Evolutionary conservation across 345 rosid species (phyloP), one percentile per base, ranked within the genome.

Genomic region (Bruguiera sexangula): DNA sequence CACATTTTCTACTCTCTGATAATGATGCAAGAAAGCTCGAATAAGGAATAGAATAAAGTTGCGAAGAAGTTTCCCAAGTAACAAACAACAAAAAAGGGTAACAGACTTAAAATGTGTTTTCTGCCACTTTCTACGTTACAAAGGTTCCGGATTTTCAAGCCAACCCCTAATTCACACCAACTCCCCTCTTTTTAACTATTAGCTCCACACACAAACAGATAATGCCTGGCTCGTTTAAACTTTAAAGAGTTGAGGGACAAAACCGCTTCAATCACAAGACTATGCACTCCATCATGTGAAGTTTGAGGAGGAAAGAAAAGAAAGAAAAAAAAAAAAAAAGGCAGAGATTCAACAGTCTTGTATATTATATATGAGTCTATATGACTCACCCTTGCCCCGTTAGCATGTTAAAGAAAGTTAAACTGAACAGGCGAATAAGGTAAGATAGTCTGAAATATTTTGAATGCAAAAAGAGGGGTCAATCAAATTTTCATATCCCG

Each of bases 61-160:
- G 32, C 61, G 56, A 75, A 80, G 82, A 84, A 82, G 84, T 76
- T 80, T 84, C 85, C 79, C 75, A 31, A 46, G 73, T 48, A 65
- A 66, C 39, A 30, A 72, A 67, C 68, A 77, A 52, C 66, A 64
- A 73, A 55, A 74, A 54, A 70, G 36, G 27, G 29, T 21, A 21
- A 37, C 51, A 27, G 58, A 67, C 50, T 75, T 75, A 65, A 3
- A 62, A 60, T 67, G 39, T 75, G 39, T 31, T 53, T 59, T 70
- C 50, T 68, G 53, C 39, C 65, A 58, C 16, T 50, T 67, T 53
- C 60, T 63, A 59, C 57, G 64, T 37, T 43, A 62, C 34, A 68
- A 61, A 68, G 71, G 74, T 77, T 73, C 76, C 62, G 19, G 57
- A 13, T 24, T 73, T 60, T 43, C 20, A 34, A 68, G 26, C 65